phyloP scores from a whole-genome alignment of 768 basidiomycete species.

The Leccinellum albellum region DNA sequence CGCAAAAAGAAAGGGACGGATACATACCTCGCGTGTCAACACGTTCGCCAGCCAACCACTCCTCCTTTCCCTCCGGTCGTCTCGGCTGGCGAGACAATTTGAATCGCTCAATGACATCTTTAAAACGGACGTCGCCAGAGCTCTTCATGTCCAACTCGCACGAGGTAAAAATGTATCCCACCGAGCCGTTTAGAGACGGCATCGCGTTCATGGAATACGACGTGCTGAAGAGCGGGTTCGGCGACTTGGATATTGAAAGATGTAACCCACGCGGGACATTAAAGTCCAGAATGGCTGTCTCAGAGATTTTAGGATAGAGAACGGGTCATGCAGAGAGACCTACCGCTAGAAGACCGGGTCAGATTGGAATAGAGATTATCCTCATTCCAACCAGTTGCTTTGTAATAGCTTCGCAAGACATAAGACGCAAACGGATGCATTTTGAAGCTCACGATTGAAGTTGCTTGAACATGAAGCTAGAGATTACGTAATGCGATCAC shows the following conservation, averaged over 20 bases:
- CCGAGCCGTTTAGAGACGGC: conserved; percentile 87
- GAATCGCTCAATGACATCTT: conserved; percentile 88
- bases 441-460: not conserved
- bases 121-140: conserved; percentile 73
- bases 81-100: conserved; percentile 78
- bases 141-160: conserved; percentile 71
- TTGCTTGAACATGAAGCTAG: not conserved
- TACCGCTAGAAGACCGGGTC: conserved; percentile 86
- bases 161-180: conserved; percentile 92
- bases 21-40: conserved; percentile 68
- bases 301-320: conserved; percentile 4
- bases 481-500: too few species aligned
- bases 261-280: conserved; percentile 77
- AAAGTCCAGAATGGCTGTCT: conserved; percentile 86
- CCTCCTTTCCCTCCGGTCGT: conserved; percentile 73
- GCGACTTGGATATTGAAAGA: conserved; percentile 81
- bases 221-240: conserved; percentile 84
- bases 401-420: conserved; percentile 86
- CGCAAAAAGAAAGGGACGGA: conserved; percentile 14
- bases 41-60: conserved; percentile 76
- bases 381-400: conserved; percentile 94
- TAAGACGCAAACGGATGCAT: conserved; percentile 90
- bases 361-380: conserved; percentile 91
- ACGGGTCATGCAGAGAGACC: conserved; percentile 15
- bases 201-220: conserved; percentile 91